Evolutionary conservation across 2,329 filamentous ascomycete species (phyloP), one percentile per base, ranked within the genome.

Genomic region (Talaromyces sp.): DNA sequence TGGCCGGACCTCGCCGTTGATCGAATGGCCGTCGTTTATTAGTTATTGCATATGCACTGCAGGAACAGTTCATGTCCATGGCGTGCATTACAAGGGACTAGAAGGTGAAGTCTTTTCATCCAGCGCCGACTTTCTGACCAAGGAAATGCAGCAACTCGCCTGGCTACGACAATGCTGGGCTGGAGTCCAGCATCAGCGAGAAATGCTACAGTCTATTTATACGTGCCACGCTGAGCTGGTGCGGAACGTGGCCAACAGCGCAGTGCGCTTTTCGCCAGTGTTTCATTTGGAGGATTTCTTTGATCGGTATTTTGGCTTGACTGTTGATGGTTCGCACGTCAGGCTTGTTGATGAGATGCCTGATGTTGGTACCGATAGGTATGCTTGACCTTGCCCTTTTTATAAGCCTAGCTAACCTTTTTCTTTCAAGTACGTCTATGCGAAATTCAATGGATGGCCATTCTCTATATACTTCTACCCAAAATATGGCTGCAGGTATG

Each of bases 281-380:
- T 93, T 94, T 68, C 90, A 94, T 63, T 83, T 92, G 14, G 91
- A 94, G 64, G 90, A 94, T 69, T 95, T 95, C 73, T 92, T 94
- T 66, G 90, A 94, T 66, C 83, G 91, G 29, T 96, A 96, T 21
- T 86, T 85, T 0, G 88, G 86, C 0, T 81, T 85, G 60, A 79
- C 81, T 5, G 90, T 94, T 58, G 90, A 94, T 67, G 85, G 88
- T 1, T 86, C 89, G 1, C 89, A 92, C 68, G 79, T 93, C 41
- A 88, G 84, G 17, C 84, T 94, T 58, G 77, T 83, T 1, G 89
- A 93, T 66, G 82, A 88, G 1, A 74, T 82, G 8, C 75, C 87
- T 14, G 87, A 90, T 50, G 75, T 81, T 2, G 53, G 43, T 12
- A 78, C 83, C 14, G 85, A 89, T 66, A 77, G 81, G 57, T 85